These are phyloP conservation scores for Trichaptum fuscoviolaceum DNA, from an alignment of 768 basidiomycete genomes.

Conservation along the genomic window DNA sequence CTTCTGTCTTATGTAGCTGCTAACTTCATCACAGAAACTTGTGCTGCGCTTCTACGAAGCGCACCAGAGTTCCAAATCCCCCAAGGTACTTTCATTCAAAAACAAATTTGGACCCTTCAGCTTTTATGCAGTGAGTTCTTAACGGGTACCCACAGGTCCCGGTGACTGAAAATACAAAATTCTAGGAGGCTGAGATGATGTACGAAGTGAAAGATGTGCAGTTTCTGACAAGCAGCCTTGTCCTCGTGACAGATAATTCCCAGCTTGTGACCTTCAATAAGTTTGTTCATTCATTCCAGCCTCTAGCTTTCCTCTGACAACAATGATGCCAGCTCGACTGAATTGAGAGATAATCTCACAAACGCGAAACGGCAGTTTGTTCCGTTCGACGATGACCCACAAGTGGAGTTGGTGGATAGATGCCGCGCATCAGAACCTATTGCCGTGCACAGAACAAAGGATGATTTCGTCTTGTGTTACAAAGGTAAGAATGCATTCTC, in stretches of 20 bases:
- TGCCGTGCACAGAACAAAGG: neutral
- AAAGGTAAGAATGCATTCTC: neutral
- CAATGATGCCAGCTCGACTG: neutral
- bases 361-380: neutral
- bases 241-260: neutral
- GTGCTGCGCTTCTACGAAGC: neutral
- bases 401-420: neutral
- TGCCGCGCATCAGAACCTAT: neutral
- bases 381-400: neutral
- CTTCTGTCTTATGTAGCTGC: neutral
- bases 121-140: neutral
- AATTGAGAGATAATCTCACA: neutral
- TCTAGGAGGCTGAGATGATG: neutral
- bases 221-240: neutral
- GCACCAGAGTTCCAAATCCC: neutral
- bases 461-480: neutral
- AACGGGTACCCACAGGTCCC: too few relatives aligned
- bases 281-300: neutral
- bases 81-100: neutral
- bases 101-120: neutral
- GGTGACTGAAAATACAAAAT: neutral
- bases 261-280: neutral
- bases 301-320: neutral
- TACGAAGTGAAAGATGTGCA: neutral
- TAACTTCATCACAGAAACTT: neutral